Conservation (phyloP, 176 grass and related monocot genomes). For the Zizania latifolia region DNA sequence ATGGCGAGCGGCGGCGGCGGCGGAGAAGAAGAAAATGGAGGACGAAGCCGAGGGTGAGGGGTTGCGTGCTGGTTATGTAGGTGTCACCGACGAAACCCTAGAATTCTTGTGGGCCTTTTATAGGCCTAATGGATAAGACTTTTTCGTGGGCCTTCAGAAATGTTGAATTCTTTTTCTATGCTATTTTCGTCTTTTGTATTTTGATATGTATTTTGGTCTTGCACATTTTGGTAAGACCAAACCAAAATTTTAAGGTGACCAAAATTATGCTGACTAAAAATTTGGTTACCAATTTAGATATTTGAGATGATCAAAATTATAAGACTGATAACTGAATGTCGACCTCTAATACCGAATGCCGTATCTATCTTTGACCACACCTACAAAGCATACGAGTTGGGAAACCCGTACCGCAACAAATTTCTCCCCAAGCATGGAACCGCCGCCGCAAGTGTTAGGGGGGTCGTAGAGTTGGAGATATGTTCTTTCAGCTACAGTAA, state of each 20-base stretch:
- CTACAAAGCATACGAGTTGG: constrained; percentile 28
- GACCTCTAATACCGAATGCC: too few species aligned
- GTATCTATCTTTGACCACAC: constrained; percentile 44
- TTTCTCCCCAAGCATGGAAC: neutral
- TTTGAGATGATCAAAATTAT: too few species aligned
- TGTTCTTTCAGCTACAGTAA: too few species aligned
- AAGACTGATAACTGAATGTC: too few species aligned
- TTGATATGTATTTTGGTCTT: too few species aligned
- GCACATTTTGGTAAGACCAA: too few species aligned
- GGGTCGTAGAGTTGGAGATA: neutral
- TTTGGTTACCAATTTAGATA: too few species aligned
- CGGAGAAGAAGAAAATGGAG: neutral
- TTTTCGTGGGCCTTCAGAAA: neutral
- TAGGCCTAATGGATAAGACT: neutral
- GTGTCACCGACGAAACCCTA: constrained; percentile 38
- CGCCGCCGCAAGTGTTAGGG: neutral
- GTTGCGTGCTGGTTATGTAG: constrained; percentile 23
- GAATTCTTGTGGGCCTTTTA: neutral
- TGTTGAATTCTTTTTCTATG: neutral
- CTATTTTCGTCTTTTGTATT: neutral
- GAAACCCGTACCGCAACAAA: constrained; percentile 21
- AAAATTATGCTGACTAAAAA: too few species aligned
- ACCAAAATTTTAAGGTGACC: too few species aligned
- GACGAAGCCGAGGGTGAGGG: neutral
- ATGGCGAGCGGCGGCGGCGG: constrained; percentile 31